Percentiles rank a stretch among this genome's conserved stretches.
Conservation (phyloP, 495 filamentous ascomycete genomes). For the Pseudoneurospora amorphoporcata region DNA sequence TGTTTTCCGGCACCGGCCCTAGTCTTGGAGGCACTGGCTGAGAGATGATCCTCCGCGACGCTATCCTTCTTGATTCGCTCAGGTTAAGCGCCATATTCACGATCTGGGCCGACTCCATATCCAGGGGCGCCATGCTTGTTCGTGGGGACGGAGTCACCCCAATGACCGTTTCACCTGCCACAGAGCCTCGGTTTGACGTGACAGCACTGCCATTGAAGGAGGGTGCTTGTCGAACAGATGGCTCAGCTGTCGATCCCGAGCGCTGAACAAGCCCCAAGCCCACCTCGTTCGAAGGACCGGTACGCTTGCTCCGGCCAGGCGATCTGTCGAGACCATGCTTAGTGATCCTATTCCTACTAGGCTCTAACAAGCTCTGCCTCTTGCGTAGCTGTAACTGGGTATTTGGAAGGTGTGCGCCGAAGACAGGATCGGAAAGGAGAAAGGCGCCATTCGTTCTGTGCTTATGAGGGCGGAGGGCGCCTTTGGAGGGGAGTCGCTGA, state of each 20-base stretch:
- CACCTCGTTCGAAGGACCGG: neutral
- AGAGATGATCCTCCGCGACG: conserved; percentile 43
- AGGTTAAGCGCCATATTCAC: conserved; percentile 83
- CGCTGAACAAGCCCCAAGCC: neutral
- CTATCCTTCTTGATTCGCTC: conserved; percentile 68
- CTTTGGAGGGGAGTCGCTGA: conserved; percentile 12
- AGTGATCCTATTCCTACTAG: neutral
- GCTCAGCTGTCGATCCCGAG: neutral
- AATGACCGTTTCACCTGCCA: conserved; percentile 12
- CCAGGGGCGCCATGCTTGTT: conserved; percentile 28
- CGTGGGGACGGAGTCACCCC: conserved; percentile 4
- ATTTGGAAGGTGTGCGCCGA: conserved; percentile 1
- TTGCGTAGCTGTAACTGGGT: conserved; percentile 2
- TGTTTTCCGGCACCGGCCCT: conserved; percentile 31
- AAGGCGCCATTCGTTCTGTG: conserved; percentile 34
- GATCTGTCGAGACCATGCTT: conserved; percentile 5
- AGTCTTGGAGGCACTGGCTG: conserved; percentile 38
- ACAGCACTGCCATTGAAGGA: conserved; percentile 1
- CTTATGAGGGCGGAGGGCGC: conserved; percentile 26
- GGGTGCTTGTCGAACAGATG: neutral
- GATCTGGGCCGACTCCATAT: conserved; percentile 73
- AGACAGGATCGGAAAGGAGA: conserved; percentile 31
- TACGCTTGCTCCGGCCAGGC: neutral
- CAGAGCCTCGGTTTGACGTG: conserved; percentile 9
- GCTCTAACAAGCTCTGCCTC: conserved; percentile 10